Evolutionary conservation across 2,329 filamentous ascomycete species (phyloP).

Genomic region (Pleoardoris graminearum): DNA sequence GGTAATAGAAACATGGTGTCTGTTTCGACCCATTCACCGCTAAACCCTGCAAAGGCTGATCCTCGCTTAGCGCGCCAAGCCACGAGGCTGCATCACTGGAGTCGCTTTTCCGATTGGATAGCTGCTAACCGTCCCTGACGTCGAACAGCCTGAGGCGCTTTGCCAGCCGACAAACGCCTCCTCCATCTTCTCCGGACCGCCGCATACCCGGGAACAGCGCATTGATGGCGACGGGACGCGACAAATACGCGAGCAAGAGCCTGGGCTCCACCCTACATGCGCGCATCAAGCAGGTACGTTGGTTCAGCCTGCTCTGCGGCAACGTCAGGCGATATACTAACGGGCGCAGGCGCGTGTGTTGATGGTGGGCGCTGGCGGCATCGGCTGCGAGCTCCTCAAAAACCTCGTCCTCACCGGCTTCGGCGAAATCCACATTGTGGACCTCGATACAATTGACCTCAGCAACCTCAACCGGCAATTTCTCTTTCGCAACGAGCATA

Average conservation of each 20-base stretch:
- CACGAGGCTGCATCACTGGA: conserved; percentile 27
- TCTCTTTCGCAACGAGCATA: conserved; percentile 93
- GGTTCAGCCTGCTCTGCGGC: conserved; percentile 6
- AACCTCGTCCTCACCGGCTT: conserved; percentile 92
- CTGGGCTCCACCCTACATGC: conserved; percentile 63
- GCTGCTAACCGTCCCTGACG: conserved; percentile 5
- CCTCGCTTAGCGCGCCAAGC: conserved; percentile 23
- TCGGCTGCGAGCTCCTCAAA: conserved; percentile 96
- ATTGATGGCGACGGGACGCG: conserved; percentile 50
- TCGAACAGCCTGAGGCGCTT: conserved; percentile 9
- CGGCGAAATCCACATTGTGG: conserved; percentile 89
- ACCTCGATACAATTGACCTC: conserved; percentile 96
- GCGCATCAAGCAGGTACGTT: conserved; percentile 68
- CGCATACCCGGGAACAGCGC: conserved; percentile 19
- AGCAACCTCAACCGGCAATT: conserved; percentile 98
- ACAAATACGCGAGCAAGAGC: conserved; percentile 61
- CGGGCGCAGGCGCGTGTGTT: conserved; percentile 74
- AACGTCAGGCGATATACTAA: conserved; percentile 26
- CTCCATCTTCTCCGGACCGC: conserved; percentile 9
- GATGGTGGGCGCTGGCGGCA: conserved; percentile 94
- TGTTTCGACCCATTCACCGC: conserved; percentile 5
- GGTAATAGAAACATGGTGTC: not conserved
- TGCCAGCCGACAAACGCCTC: conserved; percentile 4
- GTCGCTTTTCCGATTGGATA: conserved; percentile 1
- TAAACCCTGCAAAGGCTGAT: conserved; percentile 1